These are phyloP conservation scores for Lachnellula hyalina DNA, from an alignment of 2,329 filamentous ascomycete species.

Conservation along the genomic window DNA sequence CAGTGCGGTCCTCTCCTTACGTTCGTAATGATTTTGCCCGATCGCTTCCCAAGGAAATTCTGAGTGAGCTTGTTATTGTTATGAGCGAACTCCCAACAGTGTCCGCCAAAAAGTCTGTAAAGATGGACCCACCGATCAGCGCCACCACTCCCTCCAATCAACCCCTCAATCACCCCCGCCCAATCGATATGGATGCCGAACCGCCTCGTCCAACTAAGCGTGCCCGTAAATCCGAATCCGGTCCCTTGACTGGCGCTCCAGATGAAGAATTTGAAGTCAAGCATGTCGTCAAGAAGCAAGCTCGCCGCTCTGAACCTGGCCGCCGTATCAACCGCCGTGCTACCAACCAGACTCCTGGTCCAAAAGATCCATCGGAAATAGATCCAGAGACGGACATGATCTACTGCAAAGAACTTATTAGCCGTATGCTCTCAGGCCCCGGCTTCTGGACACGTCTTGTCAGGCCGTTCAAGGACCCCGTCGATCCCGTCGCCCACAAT, in stretches of 20 bases:
- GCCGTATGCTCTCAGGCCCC: slow-evolving; percentile 57
- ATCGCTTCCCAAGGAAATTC: slow-evolving; percentile 55
- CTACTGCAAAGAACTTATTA: slow-evolving; percentile 54
- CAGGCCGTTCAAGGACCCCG: slow-evolving; percentile 55
- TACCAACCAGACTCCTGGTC: neutral
- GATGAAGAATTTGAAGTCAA: slow-evolving; percentile 23
- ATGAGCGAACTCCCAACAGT: slow-evolving; percentile 48
- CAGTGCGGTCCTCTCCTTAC: slow-evolving; percentile 46
- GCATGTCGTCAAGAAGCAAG: slow-evolving; percentile 18
- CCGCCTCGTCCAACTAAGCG: slow-evolving; percentile 20
- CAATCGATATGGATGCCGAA: slow-evolving; percentile 40
- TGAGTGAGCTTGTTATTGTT: slow-evolving; percentile 56
- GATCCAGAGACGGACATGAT: slow-evolving; percentile 43
- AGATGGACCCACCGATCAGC: neutral
- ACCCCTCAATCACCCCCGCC: slow-evolving; percentile 26
- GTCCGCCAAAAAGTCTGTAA: neutral
- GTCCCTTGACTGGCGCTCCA: neutral
- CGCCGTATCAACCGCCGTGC: slow-evolving; percentile 11
- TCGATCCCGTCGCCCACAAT: slow-evolving; percentile 50
- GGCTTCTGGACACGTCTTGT: slow-evolving; percentile 64
- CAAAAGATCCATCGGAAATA: neutral
- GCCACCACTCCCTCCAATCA: slow-evolving; percentile 14
- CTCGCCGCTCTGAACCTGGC: slow-evolving; percentile 20
- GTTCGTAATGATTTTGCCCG: slow-evolving; percentile 53
- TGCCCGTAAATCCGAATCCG: slow-evolving; percentile 19